Evolutionary conservation across 768 basidiomycete genomes (phyloP).

Genomic region (Tricholoma furcatifolium): DNA sequence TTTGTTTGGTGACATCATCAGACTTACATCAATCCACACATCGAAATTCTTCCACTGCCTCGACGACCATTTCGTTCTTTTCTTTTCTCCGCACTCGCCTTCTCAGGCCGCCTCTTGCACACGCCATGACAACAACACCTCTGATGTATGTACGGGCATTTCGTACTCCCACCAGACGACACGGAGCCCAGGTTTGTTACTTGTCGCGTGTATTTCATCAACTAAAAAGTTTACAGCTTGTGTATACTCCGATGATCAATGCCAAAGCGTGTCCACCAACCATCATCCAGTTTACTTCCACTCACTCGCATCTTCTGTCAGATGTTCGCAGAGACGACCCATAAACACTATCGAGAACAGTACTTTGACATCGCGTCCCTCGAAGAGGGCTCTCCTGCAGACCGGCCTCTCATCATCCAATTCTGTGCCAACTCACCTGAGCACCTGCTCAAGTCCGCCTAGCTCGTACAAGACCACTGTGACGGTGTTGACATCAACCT

Average conservation of each 20-base stretch:
- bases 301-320: constrained; percentile 21
- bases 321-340: constrained; percentile 60
- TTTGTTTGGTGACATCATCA: no score
- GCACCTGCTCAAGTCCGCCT: constrained; percentile 74
- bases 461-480: constrained; percentile 71
- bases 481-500: constrained; percentile 96
- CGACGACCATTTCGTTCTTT: no score
- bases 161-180: constrained; percentile 78
- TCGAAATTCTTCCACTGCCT: no score
- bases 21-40: no score
- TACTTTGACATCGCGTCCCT: constrained; percentile 67
- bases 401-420: constrained; percentile 87
- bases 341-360: constrained; percentile 56
- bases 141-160: constrained; percentile 65
- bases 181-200: constrained; percentile 71
- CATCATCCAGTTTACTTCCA: not conserved
- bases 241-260: constrained; percentile 99
- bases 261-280: constrained; percentile 56
- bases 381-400: constrained; percentile 81
- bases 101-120: no score
- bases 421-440: constrained; percentile 93
- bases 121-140: constrained; percentile 1
- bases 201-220: not conserved
- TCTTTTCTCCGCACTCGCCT: no score
- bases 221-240: constrained; percentile 45